Conservation (phyloP, 176 grass and related monocot genomes). For the Melocanna baccifera region DNA sequence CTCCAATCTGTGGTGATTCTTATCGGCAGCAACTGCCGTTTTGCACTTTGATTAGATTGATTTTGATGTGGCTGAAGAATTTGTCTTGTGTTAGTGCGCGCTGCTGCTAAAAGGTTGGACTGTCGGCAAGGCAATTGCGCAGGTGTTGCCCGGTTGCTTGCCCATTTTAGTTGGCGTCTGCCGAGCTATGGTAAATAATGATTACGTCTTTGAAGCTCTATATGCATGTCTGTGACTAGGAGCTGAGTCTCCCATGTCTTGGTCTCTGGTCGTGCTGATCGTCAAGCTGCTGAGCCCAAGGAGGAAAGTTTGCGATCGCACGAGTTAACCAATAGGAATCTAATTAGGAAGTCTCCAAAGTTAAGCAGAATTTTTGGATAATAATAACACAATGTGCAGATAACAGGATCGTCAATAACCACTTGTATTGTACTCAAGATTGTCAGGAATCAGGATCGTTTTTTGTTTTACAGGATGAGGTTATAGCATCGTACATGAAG, state of each 20-base stretch:
- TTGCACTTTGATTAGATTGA: conserved; percentile 5
- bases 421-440: background rate
- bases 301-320: background rate
- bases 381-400: background rate
- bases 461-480: background rate
- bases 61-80: conserved; percentile 31
- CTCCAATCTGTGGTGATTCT: background rate
- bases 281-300: conserved; percentile 2
- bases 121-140: background rate
- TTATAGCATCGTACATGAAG: background rate
- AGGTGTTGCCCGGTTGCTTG: conserved; percentile 12
- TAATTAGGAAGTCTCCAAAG: background rate
- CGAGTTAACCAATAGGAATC: background rate
- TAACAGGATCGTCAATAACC: background rate
- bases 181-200: background rate
- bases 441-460: background rate
- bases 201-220: background rate
- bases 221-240: background rate
- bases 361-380: background rate
- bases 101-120: background rate
- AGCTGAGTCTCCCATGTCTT: background rate
- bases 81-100: conserved; percentile 9
- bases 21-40: background rate
- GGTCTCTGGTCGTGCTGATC: background rate
- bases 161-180: background rate